Evolutionary conservation across 768 basidiomycete genomes (phyloP).

Genomic region (Clathrus columnatus): DNA sequence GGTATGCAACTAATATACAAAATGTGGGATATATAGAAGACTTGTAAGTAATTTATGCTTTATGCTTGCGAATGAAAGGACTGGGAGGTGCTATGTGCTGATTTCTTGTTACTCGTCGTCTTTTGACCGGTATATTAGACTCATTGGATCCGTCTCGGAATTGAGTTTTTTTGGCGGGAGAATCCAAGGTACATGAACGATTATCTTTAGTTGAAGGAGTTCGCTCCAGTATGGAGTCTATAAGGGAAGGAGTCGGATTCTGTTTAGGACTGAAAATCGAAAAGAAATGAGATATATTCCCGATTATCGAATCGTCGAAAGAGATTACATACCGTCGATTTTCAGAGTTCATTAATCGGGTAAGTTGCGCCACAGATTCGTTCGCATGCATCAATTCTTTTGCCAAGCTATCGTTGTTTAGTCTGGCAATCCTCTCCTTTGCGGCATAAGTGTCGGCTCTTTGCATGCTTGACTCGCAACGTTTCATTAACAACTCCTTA

Average conservation of each 20-base stretch:
- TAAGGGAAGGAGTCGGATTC: background rate
- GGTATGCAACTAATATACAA: no score
- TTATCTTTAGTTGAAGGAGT: no score
- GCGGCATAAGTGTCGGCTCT: constrained; percentile 25
- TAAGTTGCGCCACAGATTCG: background rate
- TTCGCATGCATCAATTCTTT: constrained; percentile 3
- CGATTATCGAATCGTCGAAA: no score
- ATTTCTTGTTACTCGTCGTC: background rate
- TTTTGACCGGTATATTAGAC: background rate
- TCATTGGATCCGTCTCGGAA: background rate
- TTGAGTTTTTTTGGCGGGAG: background rate
- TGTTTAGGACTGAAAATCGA: background rate
- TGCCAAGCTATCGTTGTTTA: background rate
- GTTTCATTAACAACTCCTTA: constrained; percentile 34
- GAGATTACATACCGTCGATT: background rate
- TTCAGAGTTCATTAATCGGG: background rate
- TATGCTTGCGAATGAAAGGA: background rate
- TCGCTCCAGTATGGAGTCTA: no score
- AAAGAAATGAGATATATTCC: background rate
- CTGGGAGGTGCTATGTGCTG: background rate
- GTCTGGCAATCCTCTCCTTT: constrained; percentile 22
- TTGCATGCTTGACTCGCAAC: constrained; percentile 34
- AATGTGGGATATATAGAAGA: no score
- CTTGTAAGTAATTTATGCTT: no score
- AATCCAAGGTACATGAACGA: background rate